Conservation (phyloP, 768 basidiomycete species). For the Russula abietina region DNA sequence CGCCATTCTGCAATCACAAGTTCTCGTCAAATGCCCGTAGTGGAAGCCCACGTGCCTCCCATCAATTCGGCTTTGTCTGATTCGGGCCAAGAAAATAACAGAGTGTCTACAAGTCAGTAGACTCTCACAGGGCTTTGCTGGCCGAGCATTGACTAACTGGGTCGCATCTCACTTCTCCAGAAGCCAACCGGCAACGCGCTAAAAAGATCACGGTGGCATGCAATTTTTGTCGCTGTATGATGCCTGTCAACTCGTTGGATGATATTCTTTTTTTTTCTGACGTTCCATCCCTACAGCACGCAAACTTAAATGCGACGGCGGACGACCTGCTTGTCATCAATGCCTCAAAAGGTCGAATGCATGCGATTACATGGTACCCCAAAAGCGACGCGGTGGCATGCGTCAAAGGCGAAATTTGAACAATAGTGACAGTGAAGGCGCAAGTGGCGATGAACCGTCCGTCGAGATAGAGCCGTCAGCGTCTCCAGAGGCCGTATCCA, state of each 20-base stretch:
- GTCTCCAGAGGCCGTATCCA: conserved; percentile 42
- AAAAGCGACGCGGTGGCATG: conserved; percentile 62
- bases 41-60: conserved; percentile 20
- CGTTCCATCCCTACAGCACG: conserved; percentile 46
- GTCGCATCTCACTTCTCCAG: conserved; percentile 32
- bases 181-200: conserved; percentile 58
- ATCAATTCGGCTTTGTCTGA: conserved; percentile 22
- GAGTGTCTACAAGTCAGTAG: conserved; percentile 37
- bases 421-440: conserved; percentile 45
- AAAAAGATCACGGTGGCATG: conserved; percentile 89
- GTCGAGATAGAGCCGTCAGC: conserved; percentile 45
- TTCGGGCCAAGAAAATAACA: conserved; percentile 30
- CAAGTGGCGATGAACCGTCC: conserved; percentile 52
- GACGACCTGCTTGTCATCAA: conserved; percentile 75
- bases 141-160: conserved; percentile 22
- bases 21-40: conserved; percentile 41
- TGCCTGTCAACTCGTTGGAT: conserved; percentile 17
- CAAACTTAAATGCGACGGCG: conserved; percentile 85
- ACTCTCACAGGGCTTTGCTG: conserved; percentile 10
- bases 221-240: conserved; percentile 86
- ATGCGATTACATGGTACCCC: conserved; percentile 74
- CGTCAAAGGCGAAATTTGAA: conserved; percentile 37
- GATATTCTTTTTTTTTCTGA: conserved; percentile 22
- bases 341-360: conserved; percentile 71
- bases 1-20: conserved; percentile 28